Evolutionary conservation across 345 rosid species (phyloP).

Genomic region (Lepidium didymum): DNA sequence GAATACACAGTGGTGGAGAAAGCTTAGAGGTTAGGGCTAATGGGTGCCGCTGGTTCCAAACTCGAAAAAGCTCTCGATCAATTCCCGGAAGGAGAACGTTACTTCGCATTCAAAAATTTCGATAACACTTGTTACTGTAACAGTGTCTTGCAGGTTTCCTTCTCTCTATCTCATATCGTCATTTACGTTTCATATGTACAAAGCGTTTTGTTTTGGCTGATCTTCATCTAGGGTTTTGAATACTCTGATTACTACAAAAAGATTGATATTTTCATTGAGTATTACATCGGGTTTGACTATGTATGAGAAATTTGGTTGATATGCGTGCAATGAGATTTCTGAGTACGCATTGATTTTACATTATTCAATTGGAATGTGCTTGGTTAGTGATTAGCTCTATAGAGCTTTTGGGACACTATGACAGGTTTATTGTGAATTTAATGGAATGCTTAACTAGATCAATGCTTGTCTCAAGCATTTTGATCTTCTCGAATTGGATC

Average conservation of each 20-base stretch:
- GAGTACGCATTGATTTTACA: too few species aligned
- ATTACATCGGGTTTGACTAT: not conserved
- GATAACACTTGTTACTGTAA: slow-evolving; percentile 98
- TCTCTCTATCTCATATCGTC: too few species aligned
- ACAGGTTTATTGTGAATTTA: not conserved
- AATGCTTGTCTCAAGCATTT: not conserved
- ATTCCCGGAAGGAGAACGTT: slow-evolving; percentile 97
- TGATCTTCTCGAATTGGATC: not conserved
- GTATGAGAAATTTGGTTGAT: not conserved
- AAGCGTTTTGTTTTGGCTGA: too few species aligned
- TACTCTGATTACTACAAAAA: too few species aligned
- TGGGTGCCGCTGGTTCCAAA: slow-evolving; percentile 97
- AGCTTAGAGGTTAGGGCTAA: slow-evolving; percentile 18
- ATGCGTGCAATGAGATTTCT: not conserved
- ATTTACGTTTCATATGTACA: too few species aligned
- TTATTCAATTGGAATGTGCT: not conserved
- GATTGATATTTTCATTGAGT: too few species aligned
- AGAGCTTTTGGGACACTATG: not conserved
- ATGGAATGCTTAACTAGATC: not conserved
- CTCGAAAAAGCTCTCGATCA: slow-evolving; percentile 99
- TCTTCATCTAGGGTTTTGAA: too few species aligned
- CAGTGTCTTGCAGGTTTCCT: slow-evolving; percentile 37
- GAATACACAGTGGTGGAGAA: slow-evolving; percentile 19
- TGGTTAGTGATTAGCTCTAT: not conserved
- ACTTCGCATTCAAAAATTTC: slow-evolving; percentile 95